Evolutionary conservation across 495 filamentous ascomycete genomes (phyloP).

Genomic region (Penicillium diatomitis): DNA sequence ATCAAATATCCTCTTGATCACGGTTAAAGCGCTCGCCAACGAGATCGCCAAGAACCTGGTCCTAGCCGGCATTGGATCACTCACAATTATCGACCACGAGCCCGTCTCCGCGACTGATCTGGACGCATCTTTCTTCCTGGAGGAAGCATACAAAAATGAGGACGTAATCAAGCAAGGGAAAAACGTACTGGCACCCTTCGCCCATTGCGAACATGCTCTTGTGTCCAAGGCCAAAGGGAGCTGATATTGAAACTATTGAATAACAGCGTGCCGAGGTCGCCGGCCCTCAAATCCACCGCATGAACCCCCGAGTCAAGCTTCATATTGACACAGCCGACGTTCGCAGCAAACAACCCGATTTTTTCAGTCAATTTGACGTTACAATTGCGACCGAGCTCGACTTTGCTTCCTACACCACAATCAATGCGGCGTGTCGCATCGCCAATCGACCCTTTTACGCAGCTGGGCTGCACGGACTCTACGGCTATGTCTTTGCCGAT

Average conservation of each 20-base stretch:
- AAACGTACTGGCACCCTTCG: conserved; percentile 45
- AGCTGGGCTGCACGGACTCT: conserved; percentile 77
- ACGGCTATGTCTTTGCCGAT: conserved; percentile 92
- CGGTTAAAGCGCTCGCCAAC: conserved; percentile 80
- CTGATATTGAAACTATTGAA: neutral
- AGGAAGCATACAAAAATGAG: conserved; percentile 41
- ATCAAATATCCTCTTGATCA: conserved; percentile 84
- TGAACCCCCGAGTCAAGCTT: conserved; percentile 85
- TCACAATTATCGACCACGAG: conserved; percentile 82
- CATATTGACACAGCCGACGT: conserved; percentile 58
- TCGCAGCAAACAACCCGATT: conserved; percentile 53
- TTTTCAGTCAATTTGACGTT: conserved; percentile 71
- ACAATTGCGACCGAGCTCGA: conserved; percentile 88
- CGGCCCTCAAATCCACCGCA: conserved; percentile 61
- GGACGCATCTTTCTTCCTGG: conserved; percentile 80
- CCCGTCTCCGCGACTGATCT: conserved; percentile 72
- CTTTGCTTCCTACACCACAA: conserved; percentile 55
- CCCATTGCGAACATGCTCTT: too few species aligned
- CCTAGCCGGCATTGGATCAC: conserved; percentile 81
- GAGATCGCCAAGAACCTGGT: conserved; percentile 98
- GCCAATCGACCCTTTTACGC: conserved; percentile 78
- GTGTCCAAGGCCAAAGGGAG: too few species aligned
- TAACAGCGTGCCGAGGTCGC: conserved; percentile 71
- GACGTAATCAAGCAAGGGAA: conserved; percentile 47
- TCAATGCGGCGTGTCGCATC: conserved; percentile 76